Base-by-base conservation (phyloP, 2,329 filamentous ascomycete species). In the Cercospora zeina region DNA sequence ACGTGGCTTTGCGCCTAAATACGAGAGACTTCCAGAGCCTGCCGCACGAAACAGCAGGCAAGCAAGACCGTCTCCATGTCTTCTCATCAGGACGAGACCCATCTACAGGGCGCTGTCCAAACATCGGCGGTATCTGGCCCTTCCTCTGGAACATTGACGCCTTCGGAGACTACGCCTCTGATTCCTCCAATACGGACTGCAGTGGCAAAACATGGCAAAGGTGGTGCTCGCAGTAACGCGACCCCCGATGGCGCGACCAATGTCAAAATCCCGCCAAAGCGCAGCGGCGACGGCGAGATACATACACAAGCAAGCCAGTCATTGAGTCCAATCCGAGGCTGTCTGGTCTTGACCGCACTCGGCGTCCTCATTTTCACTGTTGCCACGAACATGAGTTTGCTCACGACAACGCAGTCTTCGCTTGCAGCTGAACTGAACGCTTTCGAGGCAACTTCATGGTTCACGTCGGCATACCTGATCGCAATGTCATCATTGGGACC, bases 321-420 rank as follows among this genome's bases (percentile, higher is more conserved):
- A n/a, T 54, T 72, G 2, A 62, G 65, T 13, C 54, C 55, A 0
- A 57, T 59, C 8, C 68, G 71, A 55, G 67, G 51, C 37, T 50
- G 55, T 13, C 31, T 68, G 13, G 65, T 64, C 58, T 61, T 65
- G 6, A 37, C 69, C 14, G 72, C 68, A 1, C 64, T 76, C 1
- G 73, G 67, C 10, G 58, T 54, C n/a, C 64, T 76, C 37, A 72
- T 76, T 50, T 75, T 76, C 64, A 63, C 75, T 9, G 74, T 75
- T 64, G 82, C 82, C 14, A 82, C 84, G 65, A 95, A 95, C 71
- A 90, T 93, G 77, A 90, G 87, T 11, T 87, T 91, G 68, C 87
- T 96, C 72, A 90, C 89, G 5, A 93, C 91, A 60, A 89, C 89
- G 1, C 91, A 95, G 76, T 90, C 87, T 7, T 81, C 81, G 54